phyloP scores from a whole-genome alignment of 371 early-diverging fungal genomes.

The Mucor ambiguus region DNA sequence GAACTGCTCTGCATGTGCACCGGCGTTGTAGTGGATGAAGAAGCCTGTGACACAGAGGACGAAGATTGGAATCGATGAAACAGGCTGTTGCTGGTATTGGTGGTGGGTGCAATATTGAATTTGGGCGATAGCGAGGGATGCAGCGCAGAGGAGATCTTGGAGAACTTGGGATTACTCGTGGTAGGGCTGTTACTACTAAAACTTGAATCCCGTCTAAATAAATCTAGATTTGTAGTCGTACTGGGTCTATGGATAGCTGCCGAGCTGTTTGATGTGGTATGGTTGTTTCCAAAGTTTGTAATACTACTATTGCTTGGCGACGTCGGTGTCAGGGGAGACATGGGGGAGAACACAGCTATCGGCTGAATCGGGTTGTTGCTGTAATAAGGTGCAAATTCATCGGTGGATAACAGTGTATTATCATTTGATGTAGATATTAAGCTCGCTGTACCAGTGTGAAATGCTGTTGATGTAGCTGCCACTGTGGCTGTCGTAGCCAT shows the following conservation, averaged over 20 bases:
- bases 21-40: not conserved
- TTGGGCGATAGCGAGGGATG: constrained; percentile 16
- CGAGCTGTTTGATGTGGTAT: not conserved
- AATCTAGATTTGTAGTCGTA: not conserved
- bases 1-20: not conserved
- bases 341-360: constrained; percentile 16
- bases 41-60: constrained; percentile 11
- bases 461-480: not conserved
- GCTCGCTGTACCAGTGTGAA: not conserved
- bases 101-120: constrained; percentile 42
- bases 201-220: not conserved
- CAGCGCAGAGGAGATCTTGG: not conserved
- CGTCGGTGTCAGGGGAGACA: constrained; percentile 20
- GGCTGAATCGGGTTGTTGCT: constrained; percentile 1
- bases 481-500: not conserved
- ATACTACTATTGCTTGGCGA: constrained; percentile 9
- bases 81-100: constrained; percentile 7
- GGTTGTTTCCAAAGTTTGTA: not conserved
- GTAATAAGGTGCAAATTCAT: not conserved
- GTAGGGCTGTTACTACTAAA: not conserved
- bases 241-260: not conserved
- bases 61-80: constrained; percentile 7
- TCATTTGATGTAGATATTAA: not conserved
- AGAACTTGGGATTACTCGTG: not conserved
- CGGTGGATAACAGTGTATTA: not conserved